phyloP scores from a whole-genome alignment of 768 basidiomycete species.

The Leucogyrophana mollusca region DNA sequence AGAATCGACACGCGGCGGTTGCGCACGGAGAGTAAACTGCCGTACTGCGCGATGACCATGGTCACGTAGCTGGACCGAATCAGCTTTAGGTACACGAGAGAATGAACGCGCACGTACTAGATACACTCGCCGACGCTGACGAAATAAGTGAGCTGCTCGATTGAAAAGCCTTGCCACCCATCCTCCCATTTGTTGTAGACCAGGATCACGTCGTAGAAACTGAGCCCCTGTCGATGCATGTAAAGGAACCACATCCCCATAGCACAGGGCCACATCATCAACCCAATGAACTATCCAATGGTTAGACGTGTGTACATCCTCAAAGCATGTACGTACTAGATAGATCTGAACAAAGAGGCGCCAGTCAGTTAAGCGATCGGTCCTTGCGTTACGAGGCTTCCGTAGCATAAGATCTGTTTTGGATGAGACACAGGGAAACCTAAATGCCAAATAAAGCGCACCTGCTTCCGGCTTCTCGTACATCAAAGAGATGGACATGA shows the following conservation, averaged over 20 bases:
- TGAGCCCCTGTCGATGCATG: slow-evolving; percentile 37
- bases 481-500: slow-evolving; percentile 50
- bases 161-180: slow-evolving; percentile 33
- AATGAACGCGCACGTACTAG: slow-evolving; percentile 32
- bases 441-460: slow-evolving; percentile 10
- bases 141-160: slow-evolving; percentile 29
- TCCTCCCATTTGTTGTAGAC: slow-evolving; percentile 39
- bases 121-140: slow-evolving; percentile 44
- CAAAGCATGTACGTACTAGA: slow-evolving; percentile 27
- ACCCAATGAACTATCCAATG: slow-evolving; percentile 35
- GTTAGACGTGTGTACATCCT: slow-evolving; percentile 3
- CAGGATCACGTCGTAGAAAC: slow-evolving; percentile 37
- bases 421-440: background rate
- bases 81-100: background rate
- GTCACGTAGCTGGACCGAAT: slow-evolving; percentile 39
- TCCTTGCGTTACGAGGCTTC: slow-evolving; percentile 48
- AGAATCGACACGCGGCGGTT: slow-evolving; percentile 44
- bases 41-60: slow-evolving; percentile 47
- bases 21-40: slow-evolving; percentile 40
- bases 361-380: slow-evolving; percentile 50
- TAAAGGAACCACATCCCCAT: slow-evolving; percentile 42
- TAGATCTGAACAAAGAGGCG: slow-evolving; percentile 49
- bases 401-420: slow-evolving; percentile 42
- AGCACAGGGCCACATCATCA: slow-evolving; percentile 46
- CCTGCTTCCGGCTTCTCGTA: slow-evolving; percentile 52